Conservation (phyloP, 225 moss, liverwort and hornwort species). For the Polytrichum commune region DNA sequence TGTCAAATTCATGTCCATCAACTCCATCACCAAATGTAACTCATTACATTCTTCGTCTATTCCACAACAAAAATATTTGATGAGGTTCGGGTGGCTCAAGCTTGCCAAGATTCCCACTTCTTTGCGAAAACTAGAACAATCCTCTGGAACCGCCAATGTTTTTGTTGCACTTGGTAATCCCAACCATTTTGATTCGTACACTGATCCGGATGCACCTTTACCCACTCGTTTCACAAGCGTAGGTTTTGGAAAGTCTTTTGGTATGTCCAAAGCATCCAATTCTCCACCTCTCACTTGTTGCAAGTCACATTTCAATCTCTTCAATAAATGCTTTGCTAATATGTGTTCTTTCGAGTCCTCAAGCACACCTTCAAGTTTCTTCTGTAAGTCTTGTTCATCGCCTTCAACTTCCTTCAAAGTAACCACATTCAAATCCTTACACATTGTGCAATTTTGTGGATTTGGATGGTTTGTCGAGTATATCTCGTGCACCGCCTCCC, state of each 20-base stretch:
- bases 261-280: not conserved
- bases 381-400: not conserved
- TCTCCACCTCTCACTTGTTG: constrained; percentile 8
- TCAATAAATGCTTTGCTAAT: constrained; percentile 30
- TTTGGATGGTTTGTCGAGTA: not conserved
- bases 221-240: not conserved
- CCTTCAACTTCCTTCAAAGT: not conserved
- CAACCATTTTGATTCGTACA: constrained; percentile 5
- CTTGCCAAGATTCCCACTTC: too few species aligned
- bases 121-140: too few species aligned
- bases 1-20: constrained; percentile 12
- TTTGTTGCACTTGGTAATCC: too few species aligned
- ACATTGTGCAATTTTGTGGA: not conserved
- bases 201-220: not conserved
- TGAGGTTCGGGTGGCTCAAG: too few species aligned
- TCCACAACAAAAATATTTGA: too few species aligned
- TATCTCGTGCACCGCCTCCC: not conserved
- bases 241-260: not conserved
- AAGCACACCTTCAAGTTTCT: not conserved
- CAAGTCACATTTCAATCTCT: constrained; percentile 16
- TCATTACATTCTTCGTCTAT: too few species aligned
- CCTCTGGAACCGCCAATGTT: too few species aligned
- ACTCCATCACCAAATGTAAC: too few species aligned
- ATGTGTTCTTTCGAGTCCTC: constrained; percentile 3
- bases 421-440: too few species aligned